Evolutionary conservation across 257 asterid species (phyloP), one percentile per base, ranked within the genome.

Genomic region (Rehmannia glutinosa): DNA sequence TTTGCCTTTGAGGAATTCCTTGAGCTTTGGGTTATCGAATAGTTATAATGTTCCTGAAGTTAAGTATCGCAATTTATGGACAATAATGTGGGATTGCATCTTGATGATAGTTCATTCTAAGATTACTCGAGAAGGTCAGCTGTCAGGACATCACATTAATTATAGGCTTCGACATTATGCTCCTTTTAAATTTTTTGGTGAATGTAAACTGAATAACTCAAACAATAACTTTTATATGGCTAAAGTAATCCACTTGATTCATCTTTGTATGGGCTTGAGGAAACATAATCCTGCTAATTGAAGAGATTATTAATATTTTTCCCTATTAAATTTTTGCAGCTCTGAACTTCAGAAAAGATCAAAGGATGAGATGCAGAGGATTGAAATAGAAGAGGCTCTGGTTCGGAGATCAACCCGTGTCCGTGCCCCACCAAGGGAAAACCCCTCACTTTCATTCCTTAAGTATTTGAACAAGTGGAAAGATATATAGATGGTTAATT

Each of bases 401-500:
- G 83, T 88, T 51, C 87, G 97, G 62, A 79, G 96, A 74, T 93
- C 99, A 55, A 90, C 89, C 66, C 97, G 99, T 35, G 90, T 93
- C 1, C 92, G 96, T 47, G 97, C 99, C 69, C 83, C 96, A 45
- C 86, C 91, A 0, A 70, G 83, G 80, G 95, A 88, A 54, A 82
- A 80, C 71, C 91, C 89, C 27, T 78, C 90, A 11, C 81, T 50
- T 60, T 80, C 88, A 25, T 93, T 93, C 78, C 90, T 93, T n/a
- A 93, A 93, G 83, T 93, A 93, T 64, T 87, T 78, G 55, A 93
- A 93, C 96, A 88, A 84, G 80, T 93, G 95, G 96, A 90, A 84
- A 79, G 92, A 82, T 62, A 12, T 55, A 33, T 74, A 42, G 32
- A 25, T 62, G 68, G 49, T 35, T 61, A 56, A 67, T 70, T 35